Conservation (phyloP, 2,329 filamentous ascomycete species). For the Cryphonectria japonica region DNA sequence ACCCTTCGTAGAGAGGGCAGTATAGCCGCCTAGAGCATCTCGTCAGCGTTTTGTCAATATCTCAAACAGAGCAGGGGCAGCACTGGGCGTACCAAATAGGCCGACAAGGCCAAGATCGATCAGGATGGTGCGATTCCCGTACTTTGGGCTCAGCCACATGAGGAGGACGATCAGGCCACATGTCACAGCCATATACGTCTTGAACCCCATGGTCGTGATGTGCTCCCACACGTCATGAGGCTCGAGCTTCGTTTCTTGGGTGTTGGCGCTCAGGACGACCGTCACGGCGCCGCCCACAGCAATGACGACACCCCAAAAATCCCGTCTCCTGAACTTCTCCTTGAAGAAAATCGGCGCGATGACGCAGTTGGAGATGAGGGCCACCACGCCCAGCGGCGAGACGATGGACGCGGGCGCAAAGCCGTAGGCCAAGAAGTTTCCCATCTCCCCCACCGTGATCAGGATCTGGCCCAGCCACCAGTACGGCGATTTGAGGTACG, state of each 20-base stretch:
- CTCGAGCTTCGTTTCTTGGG: conserved; percentile 86
- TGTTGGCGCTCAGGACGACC: conserved; percentile 88
- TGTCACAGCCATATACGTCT: conserved; percentile 85
- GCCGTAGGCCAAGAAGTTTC: conserved; percentile 96
- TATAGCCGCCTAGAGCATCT: conserved; percentile 74
- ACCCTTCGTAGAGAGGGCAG: conserved; percentile 94
- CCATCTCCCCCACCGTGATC: conserved; percentile 90
- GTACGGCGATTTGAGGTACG: conserved; percentile 87
- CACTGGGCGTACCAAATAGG: conserved; percentile 72
- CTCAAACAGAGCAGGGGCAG: conserved; percentile 5
- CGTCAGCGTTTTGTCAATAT: conserved; percentile 12
- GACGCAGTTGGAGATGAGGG: conserved; percentile 93
- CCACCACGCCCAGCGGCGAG: conserved; percentile 94
- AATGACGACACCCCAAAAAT: conserved; percentile 86
- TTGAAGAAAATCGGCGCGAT: conserved; percentile 95
- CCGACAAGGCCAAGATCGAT: conserved; percentile 94
- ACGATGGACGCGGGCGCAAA: conserved; percentile 98
- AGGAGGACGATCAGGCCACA: conserved; percentile 72
- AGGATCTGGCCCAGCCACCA: conserved; percentile 96
- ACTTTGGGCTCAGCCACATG: conserved; percentile 81
- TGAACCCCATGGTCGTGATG: conserved; percentile 86
- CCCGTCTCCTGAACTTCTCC: conserved; percentile 81
- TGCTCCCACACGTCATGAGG: conserved; percentile 88
- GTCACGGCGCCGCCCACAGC: conserved; percentile 87
- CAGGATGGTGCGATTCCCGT: conserved; percentile 83